A percentile compares a stretch with the other conserved stretches of the same genome.
Conservation (phyloP, 495 filamentous ascomycete genomes). For the Haplographium delicatum region DNA sequence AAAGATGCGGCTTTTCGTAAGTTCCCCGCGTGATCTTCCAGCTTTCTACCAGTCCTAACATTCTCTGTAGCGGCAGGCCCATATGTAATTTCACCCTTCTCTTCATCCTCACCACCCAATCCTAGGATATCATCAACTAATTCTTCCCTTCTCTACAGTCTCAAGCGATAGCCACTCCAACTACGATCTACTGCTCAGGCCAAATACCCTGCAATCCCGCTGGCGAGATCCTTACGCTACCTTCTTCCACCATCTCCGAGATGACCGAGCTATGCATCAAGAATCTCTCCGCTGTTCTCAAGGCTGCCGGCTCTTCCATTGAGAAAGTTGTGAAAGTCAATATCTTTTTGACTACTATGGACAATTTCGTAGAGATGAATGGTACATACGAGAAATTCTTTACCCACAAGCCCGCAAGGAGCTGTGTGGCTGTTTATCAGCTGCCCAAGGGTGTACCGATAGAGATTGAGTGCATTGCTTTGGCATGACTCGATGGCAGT, state of each 20-base stretch:
- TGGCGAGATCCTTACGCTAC: constrained; percentile 53
- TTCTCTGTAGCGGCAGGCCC: constrained; percentile 44
- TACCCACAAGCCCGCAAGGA: constrained; percentile 77
- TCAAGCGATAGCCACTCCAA: constrained; percentile 78
- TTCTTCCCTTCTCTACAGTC: constrained; percentile 39
- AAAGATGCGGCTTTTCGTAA: constrained; percentile 50
- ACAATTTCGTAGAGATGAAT: constrained; percentile 71
- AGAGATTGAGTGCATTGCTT: constrained; percentile 67
- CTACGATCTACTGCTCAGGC: constrained; percentile 85
- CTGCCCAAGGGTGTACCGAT: constrained; percentile 62
- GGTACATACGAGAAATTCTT: constrained; percentile 72
- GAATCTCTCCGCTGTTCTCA: constrained; percentile 61
- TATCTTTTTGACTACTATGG: constrained; percentile 65
- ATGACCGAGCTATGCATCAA: constrained; percentile 62
- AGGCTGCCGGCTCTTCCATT: constrained; percentile 56
- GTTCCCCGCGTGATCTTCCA: too few species aligned
- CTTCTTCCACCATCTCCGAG: constrained; percentile 70
- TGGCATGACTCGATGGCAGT: too few species aligned
- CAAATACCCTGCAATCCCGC: constrained; percentile 78
- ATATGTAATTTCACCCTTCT: constrained; percentile 36
- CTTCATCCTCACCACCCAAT: background rate
- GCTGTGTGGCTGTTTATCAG: constrained; percentile 65
- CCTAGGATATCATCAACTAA: constrained; percentile 1
- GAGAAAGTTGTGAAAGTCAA: constrained; percentile 65
- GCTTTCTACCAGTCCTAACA: background rate